Evolutionary conservation across 805 yeast species (phyloP).

Genomic region (Maudiozyma bulderi): DNA sequence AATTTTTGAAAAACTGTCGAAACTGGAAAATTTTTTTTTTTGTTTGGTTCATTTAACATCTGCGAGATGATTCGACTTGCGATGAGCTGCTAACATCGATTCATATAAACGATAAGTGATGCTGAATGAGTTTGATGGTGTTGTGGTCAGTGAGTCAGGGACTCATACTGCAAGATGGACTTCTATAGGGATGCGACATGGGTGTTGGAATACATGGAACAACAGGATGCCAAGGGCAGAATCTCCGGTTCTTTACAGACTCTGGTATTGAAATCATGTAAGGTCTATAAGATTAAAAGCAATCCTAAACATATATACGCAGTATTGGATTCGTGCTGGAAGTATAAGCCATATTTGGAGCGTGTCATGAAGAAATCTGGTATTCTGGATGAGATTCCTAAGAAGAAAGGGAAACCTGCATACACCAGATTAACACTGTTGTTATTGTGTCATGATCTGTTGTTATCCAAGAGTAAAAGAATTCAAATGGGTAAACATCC

Average conservation of each 20-base stretch:
- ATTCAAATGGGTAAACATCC: conserved; percentile 86
- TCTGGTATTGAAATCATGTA: conserved; percentile 42
- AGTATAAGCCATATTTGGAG: conserved; percentile 54
- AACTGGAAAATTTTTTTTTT: too few relatives aligned
- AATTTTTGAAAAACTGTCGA: too few relatives aligned
- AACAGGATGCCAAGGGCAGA: conserved; percentile 23
- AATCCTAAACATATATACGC: conserved; percentile 86
- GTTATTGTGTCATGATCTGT: conserved; percentile 70
- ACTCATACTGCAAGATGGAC: conserved; percentile 13
- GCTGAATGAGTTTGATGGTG: too few relatives aligned
- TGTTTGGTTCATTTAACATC: too few relatives aligned
- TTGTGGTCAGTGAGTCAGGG: neutral
- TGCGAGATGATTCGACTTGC: too few relatives aligned
- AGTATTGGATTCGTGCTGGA: conserved; percentile 65
- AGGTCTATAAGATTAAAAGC: conserved; percentile 38
- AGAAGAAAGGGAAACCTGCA: conserved; percentile 41
- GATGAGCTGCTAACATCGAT: too few relatives aligned
- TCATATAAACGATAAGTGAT: too few relatives aligned
- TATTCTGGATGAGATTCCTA: conserved; percentile 40
- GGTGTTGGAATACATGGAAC: conserved; percentile 28
- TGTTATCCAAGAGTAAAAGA: conserved; percentile 66
- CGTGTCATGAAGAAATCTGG: conserved; percentile 58
- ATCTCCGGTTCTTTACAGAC: conserved; percentile 46
- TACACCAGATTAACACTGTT: conserved; percentile 31
- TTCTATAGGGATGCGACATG: conserved; percentile 35